Percentiles rank a stretch among this genome's conserved stretches.
Evolutionary conservation across 148 eudicot genomes (phyloP).

Genomic region (Amaranthus hypochondriacus): DNA sequence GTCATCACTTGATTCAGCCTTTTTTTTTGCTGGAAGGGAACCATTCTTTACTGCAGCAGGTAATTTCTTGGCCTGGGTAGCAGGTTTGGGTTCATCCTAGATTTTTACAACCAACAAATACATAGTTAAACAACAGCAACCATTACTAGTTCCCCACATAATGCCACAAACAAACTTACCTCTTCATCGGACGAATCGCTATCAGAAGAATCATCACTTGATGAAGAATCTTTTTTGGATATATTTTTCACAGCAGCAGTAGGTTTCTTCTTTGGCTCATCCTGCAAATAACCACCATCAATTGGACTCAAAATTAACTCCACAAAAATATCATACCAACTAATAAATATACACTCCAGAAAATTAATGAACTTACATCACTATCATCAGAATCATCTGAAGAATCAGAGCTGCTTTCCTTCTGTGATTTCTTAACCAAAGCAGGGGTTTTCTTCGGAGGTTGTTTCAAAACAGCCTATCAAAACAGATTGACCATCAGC

Average conservation of each 20-base stretch:
- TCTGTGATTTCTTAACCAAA: constrained; percentile 22
- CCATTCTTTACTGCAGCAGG: constrained; percentile 24
- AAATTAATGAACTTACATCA: constrained; percentile 22
- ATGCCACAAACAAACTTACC: neutral
- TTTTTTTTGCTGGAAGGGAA: constrained; percentile 19
- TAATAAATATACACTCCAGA: constrained; percentile 12
- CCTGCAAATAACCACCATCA: constrained; percentile 15
- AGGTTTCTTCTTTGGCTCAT: constrained; percentile 16
- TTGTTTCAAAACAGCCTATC: constrained; percentile 20
- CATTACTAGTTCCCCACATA: too few species aligned
- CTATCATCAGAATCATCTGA: constrained; percentile 33
- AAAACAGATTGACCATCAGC: neutral
- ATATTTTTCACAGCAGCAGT: constrained; percentile 24
- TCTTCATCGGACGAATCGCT: constrained; percentile 26
- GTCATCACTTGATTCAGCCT: constrained; percentile 13
- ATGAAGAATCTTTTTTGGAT: constrained; percentile 24
- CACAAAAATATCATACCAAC: too few species aligned
- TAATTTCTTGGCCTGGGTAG: constrained; percentile 10
- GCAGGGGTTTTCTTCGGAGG: constrained; percentile 26
- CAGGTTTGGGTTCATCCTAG: constrained; percentile 11
- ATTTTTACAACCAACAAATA: constrained; percentile 8
- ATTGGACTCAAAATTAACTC: constrained; percentile 7
- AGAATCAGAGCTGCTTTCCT: constrained; percentile 28
- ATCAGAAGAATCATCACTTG: constrained; percentile 31
- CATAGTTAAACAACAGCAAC: too few species aligned